Evolutionary conservation across 306 rosid genomes (phyloP), one percentile per base, ranked within the genome.

Genomic region (Lathyrus oleraceus): DNA sequence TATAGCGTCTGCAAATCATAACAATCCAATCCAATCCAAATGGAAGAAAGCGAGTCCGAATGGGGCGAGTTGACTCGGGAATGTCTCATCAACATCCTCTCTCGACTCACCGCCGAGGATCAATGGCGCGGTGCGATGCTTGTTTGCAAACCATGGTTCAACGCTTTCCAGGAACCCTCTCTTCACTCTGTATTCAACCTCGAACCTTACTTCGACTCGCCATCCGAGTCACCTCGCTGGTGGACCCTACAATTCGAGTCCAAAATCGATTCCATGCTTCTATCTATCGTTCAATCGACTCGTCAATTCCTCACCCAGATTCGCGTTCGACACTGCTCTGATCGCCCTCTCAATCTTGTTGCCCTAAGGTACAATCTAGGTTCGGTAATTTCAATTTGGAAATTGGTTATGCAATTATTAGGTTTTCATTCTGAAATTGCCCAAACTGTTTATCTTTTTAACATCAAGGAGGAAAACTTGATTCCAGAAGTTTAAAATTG

Each of bases 31-130:
- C 65, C 6, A 10, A 39, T 69, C 8, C 1, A 17, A 51, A 59
- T 79, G 87, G 86, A 54, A 54, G 73, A 64, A 27, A 14, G 39
- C 27, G 84, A 62, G 39, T 49, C 80, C 30, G 88, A 79, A 36
- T 94, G 96, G 98, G 72, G 85, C 68, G 96, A 88, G 82, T 73
- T 94, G 85, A 90, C 95, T 72, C 84, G 62, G 9, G 96, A 85
- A 68, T 88, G 90, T 67, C 94, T 94, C 53, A 58, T 75, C 76
- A 83, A 84, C 84, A 86, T 94, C 83, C 77, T 94, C 57, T 72
- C 85, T 15, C 96, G 96, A 10, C 91, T 94, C 73, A 57, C 78
- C 84, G 11, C 76, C 4, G 84, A 82, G 72, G 88, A 88, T 11
- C 95, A 86, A 53, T 94, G 96, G 95, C 87, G 77, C 10, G 86